These are phyloP conservation scores for Trichoderma atroviride DNA, from an alignment of 2,329 filamentous ascomycete genomes.

Conservation along the genomic window DNA sequence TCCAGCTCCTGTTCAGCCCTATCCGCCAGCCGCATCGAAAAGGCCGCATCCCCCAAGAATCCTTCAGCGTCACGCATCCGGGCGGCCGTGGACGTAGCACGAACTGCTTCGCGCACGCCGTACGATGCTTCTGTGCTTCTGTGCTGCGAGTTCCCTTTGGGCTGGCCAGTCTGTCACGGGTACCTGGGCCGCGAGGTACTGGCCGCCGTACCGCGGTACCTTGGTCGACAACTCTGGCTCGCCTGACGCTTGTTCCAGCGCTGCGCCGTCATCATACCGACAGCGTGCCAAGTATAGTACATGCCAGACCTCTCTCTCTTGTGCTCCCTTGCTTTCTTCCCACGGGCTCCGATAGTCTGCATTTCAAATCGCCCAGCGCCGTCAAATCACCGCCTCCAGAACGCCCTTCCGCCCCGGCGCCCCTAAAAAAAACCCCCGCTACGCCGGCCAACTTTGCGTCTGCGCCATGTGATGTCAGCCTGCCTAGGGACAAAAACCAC, in stretches of 20 bases:
- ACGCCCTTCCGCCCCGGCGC: not conserved
- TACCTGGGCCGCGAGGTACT: not conserved
- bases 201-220: not conserved
- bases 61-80: not conserved
- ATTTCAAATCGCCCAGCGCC: not conserved
- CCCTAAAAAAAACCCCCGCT: not conserved
- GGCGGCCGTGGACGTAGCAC: not conserved
- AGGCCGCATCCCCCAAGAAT: not conserved
- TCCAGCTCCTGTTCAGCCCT: slow-evolving; percentile 3
- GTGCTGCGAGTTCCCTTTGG: not conserved
- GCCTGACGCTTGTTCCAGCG: not conserved
- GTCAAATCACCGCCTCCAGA: not conserved
- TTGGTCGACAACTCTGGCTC: not conserved
- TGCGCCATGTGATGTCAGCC: slow-evolving; percentile 25
- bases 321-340: not conserved
- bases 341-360: not conserved
- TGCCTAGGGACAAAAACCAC: not conserved
- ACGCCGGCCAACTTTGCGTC: slow-evolving; percentile 2
- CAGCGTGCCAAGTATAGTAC: slow-evolving; percentile 12
- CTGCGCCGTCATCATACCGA: slow-evolving; percentile 7
- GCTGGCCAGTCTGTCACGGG: not conserved
- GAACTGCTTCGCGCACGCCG: not conserved
- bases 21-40: not conserved
- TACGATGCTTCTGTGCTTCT: too few species aligned
- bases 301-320: not conserved